phyloP scores from a whole-genome alignment of 2,329 filamentous ascomycete species.

The Penicillium sp. region DNA sequence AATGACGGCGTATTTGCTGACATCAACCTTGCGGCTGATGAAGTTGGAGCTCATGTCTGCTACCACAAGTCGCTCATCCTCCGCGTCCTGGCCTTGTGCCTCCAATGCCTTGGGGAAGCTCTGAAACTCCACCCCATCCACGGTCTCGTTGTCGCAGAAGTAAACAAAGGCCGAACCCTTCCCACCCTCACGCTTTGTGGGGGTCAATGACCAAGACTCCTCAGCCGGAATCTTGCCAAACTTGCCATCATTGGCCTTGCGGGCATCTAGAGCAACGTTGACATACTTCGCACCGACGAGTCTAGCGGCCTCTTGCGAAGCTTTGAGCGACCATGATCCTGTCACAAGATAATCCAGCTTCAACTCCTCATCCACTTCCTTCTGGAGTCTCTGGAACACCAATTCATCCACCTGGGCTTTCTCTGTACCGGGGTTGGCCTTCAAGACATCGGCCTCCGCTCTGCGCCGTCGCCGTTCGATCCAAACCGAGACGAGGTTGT shows the following conservation, averaged over 20 bases:
- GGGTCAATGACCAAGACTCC: constrained; percentile 68
- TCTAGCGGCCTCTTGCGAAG: constrained; percentile 74
- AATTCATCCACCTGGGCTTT: constrained; percentile 55
- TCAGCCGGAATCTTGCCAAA: constrained; percentile 81
- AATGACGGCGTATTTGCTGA: constrained; percentile 75
- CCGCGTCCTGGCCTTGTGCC: constrained; percentile 52
- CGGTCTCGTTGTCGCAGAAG: constrained; percentile 79
- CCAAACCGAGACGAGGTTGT: constrained; percentile 83
- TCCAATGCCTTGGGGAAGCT: constrained; percentile 64
- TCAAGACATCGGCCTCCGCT: constrained; percentile 55
- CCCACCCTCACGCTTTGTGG: constrained; percentile 56
- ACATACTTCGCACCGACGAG: constrained; percentile 72
- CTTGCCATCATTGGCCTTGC: constrained; percentile 68
- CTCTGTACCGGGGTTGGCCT: constrained; percentile 42
- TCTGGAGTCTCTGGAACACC: constrained; percentile 59
- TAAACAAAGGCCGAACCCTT: constrained; percentile 68
- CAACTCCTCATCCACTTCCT: constrained; percentile 66
- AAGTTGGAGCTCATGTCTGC: constrained; percentile 96
- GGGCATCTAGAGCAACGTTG: constrained; percentile 70
- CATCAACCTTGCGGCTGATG: constrained; percentile 72
- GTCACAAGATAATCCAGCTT: constrained; percentile 88
- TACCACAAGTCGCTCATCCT: constrained; percentile 71
- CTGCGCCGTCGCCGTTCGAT: constrained; percentile 64
- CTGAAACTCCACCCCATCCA: constrained; percentile 85
- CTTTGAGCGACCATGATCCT: constrained; percentile 87